Evolutionary conservation across 1,284 basidiomycete species (phyloP), one percentile per base, ranked within the genome.

Genomic region (Apiotrichum mycotoxinovorans): DNA sequence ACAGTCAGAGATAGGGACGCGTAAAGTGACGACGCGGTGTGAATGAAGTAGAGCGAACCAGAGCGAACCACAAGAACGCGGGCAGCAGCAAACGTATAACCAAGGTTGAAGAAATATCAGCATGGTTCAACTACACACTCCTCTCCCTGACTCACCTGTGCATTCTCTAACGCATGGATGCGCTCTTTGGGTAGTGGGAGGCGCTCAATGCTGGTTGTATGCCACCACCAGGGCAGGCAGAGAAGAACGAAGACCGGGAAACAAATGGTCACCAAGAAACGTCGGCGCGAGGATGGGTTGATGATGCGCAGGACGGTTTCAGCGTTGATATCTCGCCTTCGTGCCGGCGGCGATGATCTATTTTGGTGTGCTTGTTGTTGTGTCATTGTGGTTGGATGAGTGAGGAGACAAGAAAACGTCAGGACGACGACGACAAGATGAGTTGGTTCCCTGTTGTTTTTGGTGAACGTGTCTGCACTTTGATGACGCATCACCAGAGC

Each of bases 161-260:
- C 42, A n/a, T 9, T 48, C 45, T 66, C 69, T n/a, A 73, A 53
- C 8, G 58, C 78, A 42, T 76, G 73, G 30, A 92, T 85, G 38
- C 83, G 81, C 53, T 77, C 74, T n/a, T 80, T 79, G 2, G 91
- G 90, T 18, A 95, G 77, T 0, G 86, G 79, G 17, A 88, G 81
- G 30, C 91, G 83, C 70, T 91, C 83, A 40, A 95, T 92, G 60
- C 87, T 88, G 3, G 92, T 95, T 23, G 88, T 86, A 46, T 80
- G 81, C 89, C 89, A 95, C 92, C 92, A 96, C 45, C 89, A 81
- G 4, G 92, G 92, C 20, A 90, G 57, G 1, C 86, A 85, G 9
- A 89, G 75, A 23, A 92, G 61, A 23, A 93, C 80, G 34, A 90
- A 78, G 30, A 82, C 58, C 82, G 90, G 90, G 72, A 93, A 94